Base-by-base conservation (phyloP, 495 filamentous ascomycete genomes). In the Articulospora tetracladia region DNA sequence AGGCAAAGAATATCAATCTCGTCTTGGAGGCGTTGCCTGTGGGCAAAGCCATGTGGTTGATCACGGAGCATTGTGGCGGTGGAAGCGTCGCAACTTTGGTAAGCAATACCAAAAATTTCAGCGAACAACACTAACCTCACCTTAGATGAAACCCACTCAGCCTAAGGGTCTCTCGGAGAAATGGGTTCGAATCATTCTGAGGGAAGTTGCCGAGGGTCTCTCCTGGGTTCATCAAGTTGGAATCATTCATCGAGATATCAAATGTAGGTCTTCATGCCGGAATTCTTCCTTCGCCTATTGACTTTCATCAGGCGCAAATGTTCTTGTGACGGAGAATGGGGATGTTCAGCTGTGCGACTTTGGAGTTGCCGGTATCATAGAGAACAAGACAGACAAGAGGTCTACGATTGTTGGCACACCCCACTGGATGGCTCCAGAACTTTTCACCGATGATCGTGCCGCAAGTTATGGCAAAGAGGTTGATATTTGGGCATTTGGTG, bases 401-500 rank as follows among this genome's bases (percentile, higher is more conserved):
- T 88, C 87, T 2, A 98, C 94, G 0, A 92, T 97, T 70, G 90
- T 98, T 47, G 94, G 94, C 11, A 98, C 94, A 6, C 90, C 90
- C 17, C 85, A 97, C 73, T 98, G 93, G 91, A 97, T 98, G 93
- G 89, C 94, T 0, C 94, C 92, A 0, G 94, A 98, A 69, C 81
- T 95, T 59, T 87, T 91, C 59, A 77, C 79, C 11, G 73, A 75
- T 2, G 73, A 24, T 11, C 4, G 15, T 24, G n/a, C 74, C 1
- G 73, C 78, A 22, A 78, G 79, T 30, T 85, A 87, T 66, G 83
- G 79, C 66, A 84, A 82, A 11, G 76, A 92, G 73, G 86, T 98
- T 59, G 94, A 98, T 67, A 91, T 96, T 41, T 98, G 94, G 94
- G 92, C 93, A 1, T 96, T 92, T 70, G 93, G 93, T 17, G 91